Percentiles rank a stretch among this genome's conserved stretches.
These are phyloP conservation scores for Vigna hirtella DNA, from an alignment of 306 rosid genomes.

Conservation along the genomic window DNA sequence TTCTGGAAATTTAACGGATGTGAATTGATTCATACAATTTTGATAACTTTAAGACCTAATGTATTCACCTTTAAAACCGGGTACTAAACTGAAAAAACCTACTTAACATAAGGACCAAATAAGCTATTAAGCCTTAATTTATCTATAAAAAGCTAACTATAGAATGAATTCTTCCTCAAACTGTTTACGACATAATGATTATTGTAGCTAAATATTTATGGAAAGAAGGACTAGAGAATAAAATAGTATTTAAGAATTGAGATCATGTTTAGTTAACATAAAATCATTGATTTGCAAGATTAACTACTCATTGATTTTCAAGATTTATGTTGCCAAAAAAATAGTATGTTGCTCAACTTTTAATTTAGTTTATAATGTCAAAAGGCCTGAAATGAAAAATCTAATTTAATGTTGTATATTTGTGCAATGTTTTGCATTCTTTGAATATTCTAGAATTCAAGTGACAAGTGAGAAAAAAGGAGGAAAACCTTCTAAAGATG, in stretches of 20 bases:
- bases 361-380: neutral
- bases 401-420: conserved; percentile 1
- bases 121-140: neutral
- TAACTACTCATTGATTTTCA: conserved; percentile 66
- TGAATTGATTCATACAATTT: too few relatives aligned
- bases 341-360: conserved; percentile 58
- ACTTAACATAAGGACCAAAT: too few relatives aligned
- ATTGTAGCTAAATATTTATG: conserved; percentile 26
- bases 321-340: conserved; percentile 79
- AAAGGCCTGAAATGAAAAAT: neutral
- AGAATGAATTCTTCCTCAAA: conserved; percentile 22
- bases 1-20: too few relatives aligned
- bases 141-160: neutral
- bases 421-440: conserved; percentile 48
- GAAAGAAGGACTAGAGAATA: conserved; percentile 10
- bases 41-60: too few relatives aligned
- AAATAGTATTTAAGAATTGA: conserved; percentile 34
- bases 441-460: neutral
- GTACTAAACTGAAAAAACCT: too few relatives aligned
- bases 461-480: neutral
- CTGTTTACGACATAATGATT: conserved; percentile 20
- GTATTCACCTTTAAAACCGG: too few relatives aligned
- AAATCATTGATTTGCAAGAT: conserved; percentile 21
- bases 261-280: conserved; percentile 33
- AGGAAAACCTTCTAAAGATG: conserved; percentile 66